Evolutionary conservation across 2,329 filamentous ascomycete genomes (phyloP).

Genomic region (Zymoseptoria crescenta): DNA sequence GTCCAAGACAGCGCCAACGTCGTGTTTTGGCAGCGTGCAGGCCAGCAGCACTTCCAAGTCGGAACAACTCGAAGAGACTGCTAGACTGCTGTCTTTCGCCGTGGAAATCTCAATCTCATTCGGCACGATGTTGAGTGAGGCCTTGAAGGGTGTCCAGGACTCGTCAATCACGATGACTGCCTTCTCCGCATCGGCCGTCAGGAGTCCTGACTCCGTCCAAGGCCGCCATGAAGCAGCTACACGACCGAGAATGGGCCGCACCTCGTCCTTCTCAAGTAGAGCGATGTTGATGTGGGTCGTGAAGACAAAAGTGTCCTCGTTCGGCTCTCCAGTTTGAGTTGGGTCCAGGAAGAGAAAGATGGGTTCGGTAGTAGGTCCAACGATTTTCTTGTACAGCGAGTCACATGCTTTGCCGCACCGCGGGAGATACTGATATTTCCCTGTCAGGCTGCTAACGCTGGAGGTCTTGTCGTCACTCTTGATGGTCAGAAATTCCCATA

Average conservation of each 20-base stretch:
- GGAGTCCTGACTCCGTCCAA: constrained; percentile 16
- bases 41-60: constrained; percentile 4
- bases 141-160: not conserved
- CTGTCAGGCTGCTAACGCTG: constrained; percentile 32
- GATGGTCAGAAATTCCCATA: constrained; percentile 41
- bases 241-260: constrained; percentile 39
- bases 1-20: not conserved
- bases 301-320: constrained; percentile 51
- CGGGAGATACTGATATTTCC: constrained; percentile 45
- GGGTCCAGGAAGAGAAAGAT: constrained; percentile 55
- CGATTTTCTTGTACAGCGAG: constrained; percentile 44
- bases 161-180: constrained; percentile 5
- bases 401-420: constrained; percentile 51
- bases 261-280: constrained; percentile 40
- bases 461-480: constrained; percentile 17
- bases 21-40: not conserved
- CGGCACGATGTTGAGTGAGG: not conserved
- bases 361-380: constrained; percentile 15
- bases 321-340: constrained; percentile 38
- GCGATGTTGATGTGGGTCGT: constrained; percentile 36
- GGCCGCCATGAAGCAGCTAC: constrained; percentile 42
- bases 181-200: not conserved
- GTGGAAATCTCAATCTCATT: not conserved
- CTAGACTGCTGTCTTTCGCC: not conserved
- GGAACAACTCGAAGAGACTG: not conserved